Base-by-base conservation (phyloP, 1,139 yeast species). In the Pichia sp. region DNA sequence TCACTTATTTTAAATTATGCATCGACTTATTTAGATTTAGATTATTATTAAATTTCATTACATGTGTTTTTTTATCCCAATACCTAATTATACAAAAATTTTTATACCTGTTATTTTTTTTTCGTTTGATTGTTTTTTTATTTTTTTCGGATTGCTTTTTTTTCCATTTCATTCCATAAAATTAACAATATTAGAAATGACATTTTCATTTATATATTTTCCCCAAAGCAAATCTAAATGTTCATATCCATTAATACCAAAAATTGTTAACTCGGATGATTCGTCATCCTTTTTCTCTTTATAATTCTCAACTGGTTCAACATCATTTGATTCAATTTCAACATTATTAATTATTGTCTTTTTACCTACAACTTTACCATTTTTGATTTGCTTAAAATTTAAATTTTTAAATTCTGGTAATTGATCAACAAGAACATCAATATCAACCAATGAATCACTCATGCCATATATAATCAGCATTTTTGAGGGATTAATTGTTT, bases 151-250 rank as follows among this genome's bases (percentile, higher is more conserved):
- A 9, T 36, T 26, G 6, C 25, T 38, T 37, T 36, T 25, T 30
- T 29, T 7, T 39, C 26, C 7, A 18, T 4, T n/a, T 39, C 39
- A 43, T 28, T 45, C 34, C 7, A 73, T 58, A 52, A 72, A 71
- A 53, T 65, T 59, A 33, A 79, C 61, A 0, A 86, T 83, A 55
- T 79, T 76, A 10, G 74, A 71, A 46, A 77, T 69, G 8, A 83
- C 85, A 42, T 71, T 63, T 3, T 70, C 67, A 39, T 76, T 77
- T 1, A 84, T 85, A 49, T 81, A 78, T 35, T 73, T 69, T 7
- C 96, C 96, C 97, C 97, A 90, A 31, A 90, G 69, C 57, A 90
- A 76, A 63, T 90, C 97, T 52, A 90, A 70, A 66, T 90, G 97
- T 66, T 90, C 97, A 62, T 88, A 81, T 37, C 67, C 69, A 1